phyloP scores from a whole-genome alignment of 345 rosid species.

The Salix exigua region DNA sequence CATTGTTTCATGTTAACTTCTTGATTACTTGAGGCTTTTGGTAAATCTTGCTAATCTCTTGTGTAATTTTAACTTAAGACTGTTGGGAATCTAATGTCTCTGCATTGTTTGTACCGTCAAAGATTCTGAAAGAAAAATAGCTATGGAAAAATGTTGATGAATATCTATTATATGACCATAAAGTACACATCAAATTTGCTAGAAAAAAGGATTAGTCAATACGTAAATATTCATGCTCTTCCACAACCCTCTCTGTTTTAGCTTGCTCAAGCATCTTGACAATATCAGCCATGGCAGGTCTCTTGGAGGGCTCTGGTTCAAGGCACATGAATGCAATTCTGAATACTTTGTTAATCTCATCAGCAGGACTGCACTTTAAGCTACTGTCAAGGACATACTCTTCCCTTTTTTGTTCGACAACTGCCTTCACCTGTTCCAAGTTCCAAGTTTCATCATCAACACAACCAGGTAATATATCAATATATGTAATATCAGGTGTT shows the following conservation, averaged over 20 bases:
- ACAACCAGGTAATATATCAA: background rate
- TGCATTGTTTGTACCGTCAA: background rate
- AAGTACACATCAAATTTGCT: background rate
- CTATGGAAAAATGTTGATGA: background rate
- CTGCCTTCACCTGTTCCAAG: constrained; percentile 62
- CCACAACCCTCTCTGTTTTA: constrained; percentile 22
- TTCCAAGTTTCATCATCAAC: constrained; percentile 6
- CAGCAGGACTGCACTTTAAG: constrained; percentile 47
- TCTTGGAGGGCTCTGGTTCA: constrained; percentile 66
- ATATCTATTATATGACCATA: background rate
- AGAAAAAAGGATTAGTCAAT: background rate
- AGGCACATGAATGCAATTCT: constrained; percentile 68
- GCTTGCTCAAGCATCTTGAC: constrained; percentile 76
- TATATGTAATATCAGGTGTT: background rate
- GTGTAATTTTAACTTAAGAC: background rate
- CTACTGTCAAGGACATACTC: constrained; percentile 56
- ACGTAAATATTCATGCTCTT: constrained; percentile 6
- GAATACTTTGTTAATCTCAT: constrained; percentile 55
- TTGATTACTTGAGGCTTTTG: background rate
- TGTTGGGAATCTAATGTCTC: background rate
- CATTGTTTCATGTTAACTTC: background rate
- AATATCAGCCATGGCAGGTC: constrained; percentile 83
- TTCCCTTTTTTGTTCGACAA: constrained; percentile 60
- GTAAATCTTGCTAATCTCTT: background rate
- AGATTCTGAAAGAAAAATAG: background rate